Conservation (phyloP, 2,329 filamentous ascomycete genomes). For the Coniochaeta prunicola region DNA sequence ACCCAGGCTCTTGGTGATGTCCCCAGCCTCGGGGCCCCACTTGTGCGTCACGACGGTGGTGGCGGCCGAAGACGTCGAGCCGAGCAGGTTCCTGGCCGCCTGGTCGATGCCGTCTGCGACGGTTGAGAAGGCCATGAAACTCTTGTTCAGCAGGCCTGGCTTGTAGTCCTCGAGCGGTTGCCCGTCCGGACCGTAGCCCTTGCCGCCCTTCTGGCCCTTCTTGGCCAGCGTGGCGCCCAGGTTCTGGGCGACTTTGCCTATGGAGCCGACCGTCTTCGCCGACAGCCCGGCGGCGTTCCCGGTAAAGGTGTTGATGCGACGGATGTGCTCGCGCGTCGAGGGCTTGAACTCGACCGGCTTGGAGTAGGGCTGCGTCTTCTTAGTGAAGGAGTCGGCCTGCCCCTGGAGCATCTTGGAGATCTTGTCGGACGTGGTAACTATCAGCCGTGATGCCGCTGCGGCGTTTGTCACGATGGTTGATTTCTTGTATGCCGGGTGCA, state of each 20-base stretch:
- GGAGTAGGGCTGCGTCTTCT: conserved; percentile 66
- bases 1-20: conserved; percentile 66
- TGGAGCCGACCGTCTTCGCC: conserved; percentile 78
- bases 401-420: conserved; percentile 70
- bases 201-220: conserved; percentile 46
- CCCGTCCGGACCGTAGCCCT: conserved; percentile 64
- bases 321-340: conserved; percentile 74
- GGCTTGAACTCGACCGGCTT: conserved; percentile 86
- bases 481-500: conserved; percentile 87
- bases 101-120: conserved; percentile 91
- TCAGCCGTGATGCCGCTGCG: conserved; percentile 78
- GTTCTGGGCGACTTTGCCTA: conserved; percentile 81
- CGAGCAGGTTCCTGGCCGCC: conserved; percentile 70
- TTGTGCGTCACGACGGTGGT: conserved; percentile 82
- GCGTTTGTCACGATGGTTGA: conserved; percentile 83
- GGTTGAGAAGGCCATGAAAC: conserved; percentile 91
- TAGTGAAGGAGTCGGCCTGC: conserved; percentile 73
- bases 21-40: conserved; percentile 80
- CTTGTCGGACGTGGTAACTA: conserved; percentile 79
- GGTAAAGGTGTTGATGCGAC: conserved; percentile 85
- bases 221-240: conserved; percentile 69
- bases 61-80: conserved; percentile 68
- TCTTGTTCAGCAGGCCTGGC: conserved; percentile 90
- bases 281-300: conserved; percentile 71
- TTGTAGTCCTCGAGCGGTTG: conserved; percentile 63